These are phyloP conservation scores for Marasmius tenuissimus DNA, from an alignment of 1,284 basidiomycete species.

Conservation along the genomic window DNA sequence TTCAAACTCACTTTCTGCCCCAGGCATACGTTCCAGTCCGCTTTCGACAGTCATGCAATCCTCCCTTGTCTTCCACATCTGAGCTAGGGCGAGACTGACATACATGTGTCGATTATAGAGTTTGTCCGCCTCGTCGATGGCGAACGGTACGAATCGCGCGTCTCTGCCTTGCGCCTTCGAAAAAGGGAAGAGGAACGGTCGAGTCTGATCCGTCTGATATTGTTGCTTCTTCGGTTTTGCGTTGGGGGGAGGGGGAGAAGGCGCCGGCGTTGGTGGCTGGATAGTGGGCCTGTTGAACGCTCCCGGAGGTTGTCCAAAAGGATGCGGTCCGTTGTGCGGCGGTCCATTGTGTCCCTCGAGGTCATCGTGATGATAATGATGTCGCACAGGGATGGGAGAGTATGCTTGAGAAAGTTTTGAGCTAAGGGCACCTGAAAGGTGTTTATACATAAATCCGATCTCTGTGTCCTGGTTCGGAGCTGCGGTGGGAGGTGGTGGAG, in stretches of 20 bases:
- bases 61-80: slow-evolving; percentile 94
- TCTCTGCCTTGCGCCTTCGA: slow-evolving; percentile 56
- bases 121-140: slow-evolving; percentile 93
- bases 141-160: slow-evolving; percentile 81
- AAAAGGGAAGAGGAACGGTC: slow-evolving; percentile 97
- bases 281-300: slow-evolving; percentile 42
- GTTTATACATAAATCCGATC: slow-evolving; percentile 28
- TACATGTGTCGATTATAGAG: slow-evolving; percentile 92
- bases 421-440: slow-evolving; percentile 43
- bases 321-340: slow-evolving; percentile 38
- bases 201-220: slow-evolving; percentile 95
- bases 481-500: slow-evolving; percentile 40
- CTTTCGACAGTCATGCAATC: slow-evolving; percentile 94
- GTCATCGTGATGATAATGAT: slow-evolving; percentile 87
- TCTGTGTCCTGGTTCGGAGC: slow-evolving; percentile 25
- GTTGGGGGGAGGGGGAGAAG: slow-evolving; percentile 81
- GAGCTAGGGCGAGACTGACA: slow-evolving; percentile 84
- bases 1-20: slow-evolving; percentile 54
- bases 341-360: slow-evolving; percentile 45
- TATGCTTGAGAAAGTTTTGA: slow-evolving; percentile 85
- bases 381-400: slow-evolving; percentile 89
- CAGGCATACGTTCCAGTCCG: slow-evolving; percentile 80
- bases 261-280: slow-evolving; percentile 83
- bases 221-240: slow-evolving; percentile 92
- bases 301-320: slow-evolving; percentile 46